phyloP scores from a whole-genome alignment of 495 filamentous ascomycete species.

The Talaromyces liani region DNA sequence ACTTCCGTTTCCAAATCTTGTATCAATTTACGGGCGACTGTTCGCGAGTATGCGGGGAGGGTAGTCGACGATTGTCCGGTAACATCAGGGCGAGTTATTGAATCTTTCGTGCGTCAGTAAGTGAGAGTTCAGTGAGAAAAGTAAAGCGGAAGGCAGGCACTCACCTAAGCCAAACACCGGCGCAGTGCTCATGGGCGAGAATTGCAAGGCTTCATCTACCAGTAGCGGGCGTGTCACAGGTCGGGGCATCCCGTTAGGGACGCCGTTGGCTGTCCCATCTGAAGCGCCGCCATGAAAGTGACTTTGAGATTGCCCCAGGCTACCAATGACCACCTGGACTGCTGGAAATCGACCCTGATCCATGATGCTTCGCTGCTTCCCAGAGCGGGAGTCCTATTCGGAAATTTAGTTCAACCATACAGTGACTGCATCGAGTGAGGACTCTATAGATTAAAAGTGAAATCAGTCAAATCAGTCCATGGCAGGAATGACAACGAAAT shows the following conservation, averaged over 20 bases:
- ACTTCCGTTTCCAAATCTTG: slow-evolving; percentile 34
- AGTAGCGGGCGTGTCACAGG: slow-evolving; percentile 39
- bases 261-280: slow-evolving; percentile 1
- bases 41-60: slow-evolving; percentile 38
- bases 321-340: slow-evolving; percentile 40
- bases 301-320: slow-evolving; percentile 22
- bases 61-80: slow-evolving; percentile 34
- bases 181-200: slow-evolving; percentile 84
- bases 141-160: slow-evolving; percentile 6
- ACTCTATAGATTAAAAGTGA: background rate
- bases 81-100: slow-evolving; percentile 32
- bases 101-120: slow-evolving; percentile 20
- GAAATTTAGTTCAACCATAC: slow-evolving; percentile 1
- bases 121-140: slow-evolving; percentile 9
- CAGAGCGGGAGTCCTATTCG: slow-evolving; percentile 3
- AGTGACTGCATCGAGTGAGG: background rate
- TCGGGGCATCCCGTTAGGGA: slow-evolving; percentile 11
- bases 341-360: slow-evolving; percentile 34
- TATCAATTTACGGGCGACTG: slow-evolving; percentile 35
- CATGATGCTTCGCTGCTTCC: slow-evolving; percentile 21
- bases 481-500: background rate
- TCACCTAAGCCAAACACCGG: slow-evolving; percentile 79
- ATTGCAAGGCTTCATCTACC: slow-evolving; percentile 82
- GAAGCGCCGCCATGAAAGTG: slow-evolving; percentile 10
- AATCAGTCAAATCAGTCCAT: background rate